These are phyloP conservation scores for Cyclocybe cylindracea DNA, from an alignment of 768 basidiomycete species.

Conservation along the genomic window DNA sequence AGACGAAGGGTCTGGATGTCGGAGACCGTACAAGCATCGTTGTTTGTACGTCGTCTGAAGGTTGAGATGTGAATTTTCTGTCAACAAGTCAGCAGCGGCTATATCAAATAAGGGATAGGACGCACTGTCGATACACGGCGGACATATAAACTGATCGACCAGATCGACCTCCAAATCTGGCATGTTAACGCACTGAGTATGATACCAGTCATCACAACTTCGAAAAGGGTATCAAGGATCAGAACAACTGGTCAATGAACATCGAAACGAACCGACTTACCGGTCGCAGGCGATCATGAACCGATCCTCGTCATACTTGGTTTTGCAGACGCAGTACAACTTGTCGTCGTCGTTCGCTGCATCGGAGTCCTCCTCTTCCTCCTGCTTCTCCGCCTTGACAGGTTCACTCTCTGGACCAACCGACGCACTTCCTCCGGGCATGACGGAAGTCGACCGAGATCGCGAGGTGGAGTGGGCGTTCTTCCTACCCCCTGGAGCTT, in stretches of 20 bases:
- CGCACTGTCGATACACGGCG: conserved; percentile 75
- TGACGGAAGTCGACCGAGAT: conserved; percentile 71
- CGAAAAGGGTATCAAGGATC: neutral
- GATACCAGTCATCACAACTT: conserved; percentile 96
- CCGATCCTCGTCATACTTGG: conserved; percentile 81
- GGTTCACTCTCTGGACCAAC: conserved; percentile 36
- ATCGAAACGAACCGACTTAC: conserved; percentile 41
- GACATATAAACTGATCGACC: conserved; percentile 92
- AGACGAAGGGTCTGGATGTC: conserved; percentile 62
- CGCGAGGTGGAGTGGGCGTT: conserved; percentile 39
- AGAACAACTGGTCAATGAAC: neutral
- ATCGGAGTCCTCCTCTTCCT: conserved; percentile 50
- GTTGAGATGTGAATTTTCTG: conserved; percentile 60
- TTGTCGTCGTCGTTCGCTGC: conserved; percentile 59
- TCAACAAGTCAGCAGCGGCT: conserved; percentile 1
- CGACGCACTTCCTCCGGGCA: conserved; percentile 46
- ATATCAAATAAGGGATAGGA: conserved; percentile 12
- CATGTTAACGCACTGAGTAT: conserved; percentile 82
- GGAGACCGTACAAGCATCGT: conserved; percentile 72
- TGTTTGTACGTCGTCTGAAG: conserved; percentile 78
- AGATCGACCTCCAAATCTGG: conserved; percentile 81
- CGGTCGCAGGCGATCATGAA: conserved; percentile 95
- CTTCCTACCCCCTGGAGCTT: conserved; percentile 32
- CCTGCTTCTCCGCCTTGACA: conserved; percentile 37
- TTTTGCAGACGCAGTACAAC: conserved; percentile 88